These are phyloP conservation scores for Rhinocladiella mackenziei DNA, from an alignment of 2,329 filamentous ascomycete genomes.

Conservation along the genomic window DNA sequence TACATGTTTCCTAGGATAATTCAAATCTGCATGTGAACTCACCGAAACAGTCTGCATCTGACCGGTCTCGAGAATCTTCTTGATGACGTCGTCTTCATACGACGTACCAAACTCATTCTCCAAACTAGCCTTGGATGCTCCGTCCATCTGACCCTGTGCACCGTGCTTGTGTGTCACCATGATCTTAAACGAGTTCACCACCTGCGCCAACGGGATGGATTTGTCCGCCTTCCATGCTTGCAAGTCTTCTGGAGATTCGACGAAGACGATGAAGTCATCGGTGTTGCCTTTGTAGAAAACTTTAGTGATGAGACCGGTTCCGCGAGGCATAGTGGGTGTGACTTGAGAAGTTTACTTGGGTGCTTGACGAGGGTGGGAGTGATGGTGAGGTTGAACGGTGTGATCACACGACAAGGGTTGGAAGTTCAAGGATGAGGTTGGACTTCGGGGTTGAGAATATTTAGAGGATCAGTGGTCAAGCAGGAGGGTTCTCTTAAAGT, in stretches of 20 bases:
- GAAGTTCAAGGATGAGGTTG: background rate
- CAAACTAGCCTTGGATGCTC: conserved; percentile 68
- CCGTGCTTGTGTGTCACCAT: conserved; percentile 88
- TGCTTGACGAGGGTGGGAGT: background rate
- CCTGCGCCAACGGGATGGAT: conserved; percentile 73
- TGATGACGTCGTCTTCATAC: conserved; percentile 74
- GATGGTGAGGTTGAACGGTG: background rate
- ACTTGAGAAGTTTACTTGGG: background rate
- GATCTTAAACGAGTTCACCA: conserved; percentile 83
- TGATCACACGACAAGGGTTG: conserved; percentile 6
- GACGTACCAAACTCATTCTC: conserved; percentile 84
- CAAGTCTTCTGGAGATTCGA: conserved; percentile 59
- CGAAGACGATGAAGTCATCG: conserved; percentile 66
- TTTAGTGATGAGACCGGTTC: conserved; percentile 67
- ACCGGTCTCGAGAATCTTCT: conserved; percentile 75
- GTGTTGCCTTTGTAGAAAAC: conserved; percentile 76
- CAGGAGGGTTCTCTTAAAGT: no score
- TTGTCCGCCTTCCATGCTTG: conserved; percentile 76
- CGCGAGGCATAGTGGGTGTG: conserved; percentile 60
- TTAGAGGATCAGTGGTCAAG: no score
- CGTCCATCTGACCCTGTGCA: conserved; percentile 72
- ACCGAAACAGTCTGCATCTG: conserved; percentile 60
- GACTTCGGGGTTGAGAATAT: no score
- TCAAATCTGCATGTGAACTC: no score
- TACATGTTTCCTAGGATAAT: no score